These are phyloP conservation scores for Immersiporthe knoxdaviesiana DNA, from an alignment of 2,329 filamentous ascomycete genomes.

Conservation along the genomic window DNA sequence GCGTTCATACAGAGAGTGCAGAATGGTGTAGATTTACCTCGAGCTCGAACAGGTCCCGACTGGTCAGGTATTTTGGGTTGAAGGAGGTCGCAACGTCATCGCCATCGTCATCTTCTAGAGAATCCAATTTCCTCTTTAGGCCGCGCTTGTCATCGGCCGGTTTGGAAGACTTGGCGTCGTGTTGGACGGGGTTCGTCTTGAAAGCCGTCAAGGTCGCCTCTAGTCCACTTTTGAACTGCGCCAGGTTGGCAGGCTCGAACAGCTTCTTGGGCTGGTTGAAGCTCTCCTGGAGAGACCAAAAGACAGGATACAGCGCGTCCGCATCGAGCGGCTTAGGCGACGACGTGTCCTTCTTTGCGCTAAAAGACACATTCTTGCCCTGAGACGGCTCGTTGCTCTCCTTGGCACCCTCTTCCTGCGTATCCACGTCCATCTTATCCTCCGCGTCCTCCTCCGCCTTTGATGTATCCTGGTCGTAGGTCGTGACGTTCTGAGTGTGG, in stretches of 20 bases:
- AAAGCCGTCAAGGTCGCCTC: constrained; percentile 66
- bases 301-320: constrained; percentile 81
- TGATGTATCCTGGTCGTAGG: constrained; percentile 66
- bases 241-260: constrained; percentile 73
- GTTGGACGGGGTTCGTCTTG: constrained; percentile 53
- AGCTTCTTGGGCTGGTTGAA: constrained; percentile 89
- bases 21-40: constrained; percentile 65
- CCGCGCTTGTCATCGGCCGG: constrained; percentile 66
- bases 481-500: constrained; percentile 91
- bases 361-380: constrained; percentile 49
- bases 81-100: constrained; percentile 73
- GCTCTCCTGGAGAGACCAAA: constrained; percentile 90
- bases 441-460: constrained; percentile 38
- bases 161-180: constrained; percentile 52
- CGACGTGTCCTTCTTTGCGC: constrained; percentile 45
- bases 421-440: constrained; percentile 71
- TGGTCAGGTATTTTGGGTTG: constrained; percentile 99
- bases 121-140: constrained; percentile 70
- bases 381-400: constrained; percentile 40
- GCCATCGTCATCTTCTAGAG: constrained; percentile 52
- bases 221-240: constrained; percentile 79
- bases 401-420: constrained; percentile 44
- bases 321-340: constrained; percentile 62
- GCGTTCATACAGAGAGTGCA: not conserved
- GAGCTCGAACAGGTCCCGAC: constrained; percentile 90